Percentiles rank a stretch among this genome's conserved stretches.
phyloP scores from a whole-genome alignment of 2,329 filamentous ascomycete species.

The Fusarium falciforme region DNA sequence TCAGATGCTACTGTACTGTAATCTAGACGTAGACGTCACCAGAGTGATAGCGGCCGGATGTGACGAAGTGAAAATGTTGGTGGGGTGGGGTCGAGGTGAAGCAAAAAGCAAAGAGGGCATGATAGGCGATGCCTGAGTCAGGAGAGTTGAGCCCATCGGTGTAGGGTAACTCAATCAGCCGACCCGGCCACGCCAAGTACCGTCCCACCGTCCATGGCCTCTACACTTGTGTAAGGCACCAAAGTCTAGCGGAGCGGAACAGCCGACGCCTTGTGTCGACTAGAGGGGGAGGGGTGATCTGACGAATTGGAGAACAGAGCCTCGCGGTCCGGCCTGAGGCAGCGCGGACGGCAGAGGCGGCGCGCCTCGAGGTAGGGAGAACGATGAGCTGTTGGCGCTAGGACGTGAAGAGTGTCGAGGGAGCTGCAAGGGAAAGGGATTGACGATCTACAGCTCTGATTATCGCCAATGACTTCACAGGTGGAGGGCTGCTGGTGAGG shows the following conservation, averaged over 20 bases:
- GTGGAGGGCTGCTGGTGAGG: constrained; percentile 14
- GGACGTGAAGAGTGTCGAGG: constrained; percentile 16
- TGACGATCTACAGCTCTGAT: constrained; percentile 23
- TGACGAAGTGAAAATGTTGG: constrained; percentile 26
- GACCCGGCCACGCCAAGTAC: neutral
- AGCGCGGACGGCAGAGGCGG: neutral
- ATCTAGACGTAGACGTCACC: constrained; percentile 24
- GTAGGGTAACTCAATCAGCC: constrained; percentile 22
- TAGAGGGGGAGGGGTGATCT: neutral
- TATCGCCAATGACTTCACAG: constrained; percentile 32
- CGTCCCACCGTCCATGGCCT: neutral
- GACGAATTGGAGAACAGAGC: constrained; percentile 29
- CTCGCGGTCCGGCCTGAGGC: neutral
- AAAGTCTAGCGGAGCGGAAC: constrained; percentile 18
- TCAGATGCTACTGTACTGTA: neutral
- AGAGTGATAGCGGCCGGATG: constrained; percentile 5
- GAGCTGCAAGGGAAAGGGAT: constrained; percentile 33
- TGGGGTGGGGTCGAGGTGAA: constrained; percentile 25
- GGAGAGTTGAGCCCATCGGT: constrained; percentile 12
- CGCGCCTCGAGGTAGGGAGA: constrained; percentile 28
- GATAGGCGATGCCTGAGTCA: constrained; percentile 20
- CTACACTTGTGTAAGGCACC: constrained; percentile 34
- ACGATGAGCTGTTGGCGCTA: constrained; percentile 13
- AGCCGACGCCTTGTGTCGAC: neutral
- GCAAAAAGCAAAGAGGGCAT: constrained; percentile 9